phyloP scores from a whole-genome alignment of 768 basidiomycete species.

The Omphalotus guepiniiformis region DNA sequence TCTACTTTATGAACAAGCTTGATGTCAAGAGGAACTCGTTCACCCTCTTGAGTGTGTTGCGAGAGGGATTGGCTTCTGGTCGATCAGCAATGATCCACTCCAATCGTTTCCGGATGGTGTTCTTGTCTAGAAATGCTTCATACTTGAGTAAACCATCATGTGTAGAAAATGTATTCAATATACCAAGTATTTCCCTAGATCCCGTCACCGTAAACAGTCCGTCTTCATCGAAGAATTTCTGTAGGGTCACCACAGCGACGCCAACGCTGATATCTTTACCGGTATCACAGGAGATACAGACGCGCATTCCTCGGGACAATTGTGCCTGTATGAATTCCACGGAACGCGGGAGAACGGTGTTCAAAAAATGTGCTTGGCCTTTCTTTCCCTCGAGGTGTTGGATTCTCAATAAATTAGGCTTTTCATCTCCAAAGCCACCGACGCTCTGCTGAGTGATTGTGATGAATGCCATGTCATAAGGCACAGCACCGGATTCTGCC shows the following conservation, averaged over 20 bases:
- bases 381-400: constrained; percentile 42
- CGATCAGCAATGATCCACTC: constrained; percentile 82
- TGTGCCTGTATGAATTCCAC: constrained; percentile 40
- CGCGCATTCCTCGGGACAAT: constrained; percentile 28
- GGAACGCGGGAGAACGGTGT: constrained; percentile 42
- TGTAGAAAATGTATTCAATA: background rate
- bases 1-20: constrained; percentile 8
- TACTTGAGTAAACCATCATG: background rate
- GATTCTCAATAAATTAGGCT: constrained; percentile 15
- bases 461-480: constrained; percentile 23
- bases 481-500: background rate
- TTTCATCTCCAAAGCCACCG: background rate
- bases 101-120: constrained; percentile 63
- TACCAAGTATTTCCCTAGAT: background rate
- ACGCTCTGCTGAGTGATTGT: constrained; percentile 20
- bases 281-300: constrained; percentile 51
- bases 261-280: constrained; percentile 66
- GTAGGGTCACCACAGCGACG: constrained; percentile 54
- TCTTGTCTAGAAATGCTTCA: constrained; percentile 41
- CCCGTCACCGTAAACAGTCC: constrained; percentile 28
- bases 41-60: constrained; percentile 73
- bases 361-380: constrained; percentile 47
- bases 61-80: constrained; percentile 78
- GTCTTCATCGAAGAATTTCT: constrained; percentile 52
- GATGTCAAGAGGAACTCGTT: constrained; percentile 68